These are phyloP conservation scores for Arabidopsis lyrata DNA, from an alignment of 441 rosid species.

Conservation along the genomic window DNA sequence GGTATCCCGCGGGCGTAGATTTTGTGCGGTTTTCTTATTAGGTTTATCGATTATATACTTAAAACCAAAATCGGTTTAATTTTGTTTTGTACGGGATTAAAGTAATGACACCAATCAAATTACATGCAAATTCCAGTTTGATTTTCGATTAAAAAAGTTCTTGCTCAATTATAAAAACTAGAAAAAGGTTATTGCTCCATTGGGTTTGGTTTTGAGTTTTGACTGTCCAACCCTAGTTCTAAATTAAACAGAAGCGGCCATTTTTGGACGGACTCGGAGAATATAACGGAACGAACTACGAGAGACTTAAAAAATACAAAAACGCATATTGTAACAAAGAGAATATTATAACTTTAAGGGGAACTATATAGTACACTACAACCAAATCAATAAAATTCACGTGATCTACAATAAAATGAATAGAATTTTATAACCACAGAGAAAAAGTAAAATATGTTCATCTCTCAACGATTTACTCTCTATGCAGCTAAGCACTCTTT, in stretches of 20 bases:
- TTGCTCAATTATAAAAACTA: constrained; percentile 8
- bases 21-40: too few relatives aligned
- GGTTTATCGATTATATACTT: too few relatives aligned
- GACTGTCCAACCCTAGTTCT: constrained; percentile 3
- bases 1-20: too few relatives aligned
- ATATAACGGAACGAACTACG: constrained; percentile 17
- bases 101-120: constrained; percentile 6
- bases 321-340: neutral
- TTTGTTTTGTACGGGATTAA: neutral
- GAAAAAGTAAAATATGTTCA: neutral
- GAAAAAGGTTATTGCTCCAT: neutral
- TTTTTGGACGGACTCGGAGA: constrained; percentile 5
- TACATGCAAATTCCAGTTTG: neutral
- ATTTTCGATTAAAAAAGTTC: too few relatives aligned
- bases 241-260: neutral
- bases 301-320: neutral
- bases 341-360: constrained; percentile 20
- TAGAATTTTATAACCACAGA: constrained; percentile 8
- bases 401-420: constrained; percentile 39
- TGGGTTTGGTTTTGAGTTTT: constrained; percentile 3
- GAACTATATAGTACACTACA: constrained; percentile 3
- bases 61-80: neutral
- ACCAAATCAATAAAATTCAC: constrained; percentile 30
- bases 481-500: constrained; percentile 51
- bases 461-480: neutral